Base-by-base conservation (phyloP, 768 basidiomycete species). In the Candolleomyces eurysporus region DNA sequence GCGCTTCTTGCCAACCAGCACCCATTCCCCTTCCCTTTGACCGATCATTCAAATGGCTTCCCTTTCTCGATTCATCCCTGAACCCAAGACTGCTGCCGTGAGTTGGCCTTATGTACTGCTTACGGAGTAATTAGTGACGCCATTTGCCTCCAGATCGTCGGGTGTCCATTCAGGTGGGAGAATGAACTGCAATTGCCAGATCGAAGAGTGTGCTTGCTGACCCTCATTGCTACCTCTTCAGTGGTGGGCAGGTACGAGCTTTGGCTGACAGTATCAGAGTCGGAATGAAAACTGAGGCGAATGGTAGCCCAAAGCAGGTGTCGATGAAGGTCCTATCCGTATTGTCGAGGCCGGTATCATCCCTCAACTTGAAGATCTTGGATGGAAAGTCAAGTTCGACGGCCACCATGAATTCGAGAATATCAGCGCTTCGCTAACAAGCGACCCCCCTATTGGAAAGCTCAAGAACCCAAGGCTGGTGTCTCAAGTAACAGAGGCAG, bases 391-490 rank as follows among this genome's bases (percentile, higher is more conserved):
- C 65, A 76, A 86, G 50, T 98, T 96, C 73, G 89, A 94, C 62
- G 93, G 94, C 0, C 92, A 94, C 68, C 90, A 95, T 71, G 87
- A 90, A 64, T 97, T 96, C 66, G 90, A 92, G 71, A 88, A 88
- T 48, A 83, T 93, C 65, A 77, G 80, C 22, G 75, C 82, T 5
- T 39, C 32, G 5, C n/a, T 55, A 17, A 76, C 76, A 48, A 70
- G 78, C 56, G 92, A 95, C 71, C 89, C 92, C 32, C 91, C 91
- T 13, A 91, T 94, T 63, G 94, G 93, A 22, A 89, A 83, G 65
- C 82, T 99, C 64, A 96, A 92, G 82, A 94, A 96, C 72, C 95
- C 96, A 10, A 78, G 92, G 22, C 74, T 94, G 42, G 96, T 98
- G 40, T 91, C 91, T 26, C 82, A 83, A 16, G 96, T 98, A 48